phyloP scores from a whole-genome alignment of 2,329 filamentous ascomycete genomes.

The Tolypocladium sp. region DNA sequence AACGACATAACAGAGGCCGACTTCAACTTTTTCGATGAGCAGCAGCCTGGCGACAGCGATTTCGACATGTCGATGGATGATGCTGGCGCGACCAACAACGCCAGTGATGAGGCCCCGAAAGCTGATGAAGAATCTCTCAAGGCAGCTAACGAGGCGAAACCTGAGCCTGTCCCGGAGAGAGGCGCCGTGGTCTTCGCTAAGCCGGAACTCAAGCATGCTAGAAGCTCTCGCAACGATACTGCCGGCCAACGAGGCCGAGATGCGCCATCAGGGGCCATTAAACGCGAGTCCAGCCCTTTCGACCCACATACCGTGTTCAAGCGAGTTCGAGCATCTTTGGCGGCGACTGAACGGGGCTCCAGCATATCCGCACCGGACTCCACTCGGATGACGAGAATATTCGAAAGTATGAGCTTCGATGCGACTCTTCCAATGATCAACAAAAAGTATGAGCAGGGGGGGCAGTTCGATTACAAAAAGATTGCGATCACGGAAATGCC shows the following conservation, averaged over 20 bases:
- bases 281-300: conserved; percentile 48
- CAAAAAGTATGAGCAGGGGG: conserved; percentile 49
- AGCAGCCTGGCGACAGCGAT: conserved; percentile 34
- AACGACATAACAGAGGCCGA: conserved; percentile 72
- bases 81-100: conserved; percentile 6
- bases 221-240: conserved; percentile 41
- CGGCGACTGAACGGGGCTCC: conserved; percentile 7
- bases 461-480: conserved; percentile 39
- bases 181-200: conserved; percentile 42
- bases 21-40: conserved; percentile 74
- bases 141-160: conserved; percentile 5
- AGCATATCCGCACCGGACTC: conserved; percentile 11
- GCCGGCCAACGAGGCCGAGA: conserved; percentile 18
- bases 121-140: conserved; percentile 8
- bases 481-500: conserved; percentile 18
- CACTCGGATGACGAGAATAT: conserved; percentile 35
- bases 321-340: conserved; percentile 40
- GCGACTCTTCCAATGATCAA: conserved; percentile 42
- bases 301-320: conserved; percentile 51
- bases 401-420: conserved; percentile 46
- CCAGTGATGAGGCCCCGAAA: conserved; percentile 7
- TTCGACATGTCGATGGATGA: conserved; percentile 23
- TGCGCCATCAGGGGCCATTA: conserved; percentile 24
- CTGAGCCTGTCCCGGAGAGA: conserved; percentile 9
- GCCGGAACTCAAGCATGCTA: conserved; percentile 48